Evolutionary conservation across 306 rosid genomes (phyloP).

Genomic region (Begonia masoniana): DNA sequence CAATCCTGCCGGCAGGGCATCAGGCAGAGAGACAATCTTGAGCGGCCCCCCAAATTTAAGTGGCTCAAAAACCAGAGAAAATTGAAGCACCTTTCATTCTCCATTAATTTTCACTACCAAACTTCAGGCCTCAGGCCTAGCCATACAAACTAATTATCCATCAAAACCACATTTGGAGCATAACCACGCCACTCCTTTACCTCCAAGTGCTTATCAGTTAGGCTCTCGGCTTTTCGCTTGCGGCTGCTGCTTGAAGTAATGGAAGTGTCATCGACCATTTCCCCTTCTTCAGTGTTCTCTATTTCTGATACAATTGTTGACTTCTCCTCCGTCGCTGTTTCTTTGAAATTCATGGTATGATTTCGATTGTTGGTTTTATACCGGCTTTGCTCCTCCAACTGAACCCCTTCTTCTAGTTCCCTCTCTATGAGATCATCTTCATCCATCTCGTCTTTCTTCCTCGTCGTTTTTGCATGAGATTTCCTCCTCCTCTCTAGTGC

Average conservation of each 20-base stretch:
- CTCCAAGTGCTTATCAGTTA: constrained; percentile 37
- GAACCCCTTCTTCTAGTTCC: constrained; percentile 93
- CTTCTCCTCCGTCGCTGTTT: constrained; percentile 18
- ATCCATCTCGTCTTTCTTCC: constrained; percentile 70
- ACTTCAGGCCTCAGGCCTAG: too few species aligned
- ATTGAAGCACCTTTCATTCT: too few species aligned
- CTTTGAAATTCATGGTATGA: constrained; percentile 1
- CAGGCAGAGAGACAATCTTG: too few species aligned
- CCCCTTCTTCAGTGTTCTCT: constrained; percentile 71
- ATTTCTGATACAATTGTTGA: constrained; percentile 30
- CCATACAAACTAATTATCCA: too few species aligned
- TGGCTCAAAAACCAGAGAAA: too few species aligned
- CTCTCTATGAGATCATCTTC: constrained; percentile 96
- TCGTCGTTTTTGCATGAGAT: constrained; percentile 43
- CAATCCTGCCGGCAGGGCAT: too few species aligned
- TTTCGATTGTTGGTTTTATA: constrained; percentile 21
- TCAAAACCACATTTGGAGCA: neutral
- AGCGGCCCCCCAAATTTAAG: too few species aligned
- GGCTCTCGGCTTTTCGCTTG: constrained; percentile 70
- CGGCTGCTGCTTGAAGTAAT: constrained; percentile 41
- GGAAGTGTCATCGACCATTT: constrained; percentile 42
- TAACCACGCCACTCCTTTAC: constrained; percentile 50
- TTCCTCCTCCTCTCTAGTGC: constrained; percentile 94
- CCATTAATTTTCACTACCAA: too few species aligned
- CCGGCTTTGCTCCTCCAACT: constrained; percentile 72